A percentile compares a stretch with the other conserved stretches of the same genome.
Conservation (phyloP, 2,329 filamentous ascomycete genomes). For the Dendrostoma leiphaemia region DNA sequence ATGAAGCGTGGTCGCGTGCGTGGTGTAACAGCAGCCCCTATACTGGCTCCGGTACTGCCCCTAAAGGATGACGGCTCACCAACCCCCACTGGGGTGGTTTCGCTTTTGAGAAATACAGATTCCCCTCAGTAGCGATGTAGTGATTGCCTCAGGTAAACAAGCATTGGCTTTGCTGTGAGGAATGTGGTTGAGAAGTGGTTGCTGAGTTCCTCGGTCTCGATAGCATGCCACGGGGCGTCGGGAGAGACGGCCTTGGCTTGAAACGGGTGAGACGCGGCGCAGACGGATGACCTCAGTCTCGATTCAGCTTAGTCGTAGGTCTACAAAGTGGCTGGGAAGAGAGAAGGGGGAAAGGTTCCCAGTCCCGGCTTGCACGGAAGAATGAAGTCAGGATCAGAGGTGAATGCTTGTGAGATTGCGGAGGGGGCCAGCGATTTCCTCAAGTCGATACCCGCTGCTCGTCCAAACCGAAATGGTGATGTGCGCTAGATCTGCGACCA, state of each 20-base stretch:
- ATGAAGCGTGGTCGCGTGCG: conserved; percentile 6
- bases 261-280: conserved; percentile 5
- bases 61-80: neutral
- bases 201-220: neutral
- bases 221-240: conserved; percentile 9
- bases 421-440: no score
- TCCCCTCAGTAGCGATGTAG: conserved; percentile 1
- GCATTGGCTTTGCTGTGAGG: conserved; percentile 3
- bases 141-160: neutral
- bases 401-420: no score
- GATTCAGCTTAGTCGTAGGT: no score
- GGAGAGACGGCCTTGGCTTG: conserved; percentile 3
- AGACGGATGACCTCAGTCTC: no score
- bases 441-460: no score
- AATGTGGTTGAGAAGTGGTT: conserved; percentile 3
- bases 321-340: no score
- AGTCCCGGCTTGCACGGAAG: no score
- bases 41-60: neutral
- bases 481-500: conserved; percentile 1
- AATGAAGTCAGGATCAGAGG: no score
- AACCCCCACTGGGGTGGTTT: conserved; percentile 14
- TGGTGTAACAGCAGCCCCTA: conserved; percentile 4
- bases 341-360: no score
- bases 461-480: conserved; percentile 16
- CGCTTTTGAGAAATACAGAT: neutral